Conservation (phyloP, 345 rosid genomes). For the Salix dunnii region DNA sequence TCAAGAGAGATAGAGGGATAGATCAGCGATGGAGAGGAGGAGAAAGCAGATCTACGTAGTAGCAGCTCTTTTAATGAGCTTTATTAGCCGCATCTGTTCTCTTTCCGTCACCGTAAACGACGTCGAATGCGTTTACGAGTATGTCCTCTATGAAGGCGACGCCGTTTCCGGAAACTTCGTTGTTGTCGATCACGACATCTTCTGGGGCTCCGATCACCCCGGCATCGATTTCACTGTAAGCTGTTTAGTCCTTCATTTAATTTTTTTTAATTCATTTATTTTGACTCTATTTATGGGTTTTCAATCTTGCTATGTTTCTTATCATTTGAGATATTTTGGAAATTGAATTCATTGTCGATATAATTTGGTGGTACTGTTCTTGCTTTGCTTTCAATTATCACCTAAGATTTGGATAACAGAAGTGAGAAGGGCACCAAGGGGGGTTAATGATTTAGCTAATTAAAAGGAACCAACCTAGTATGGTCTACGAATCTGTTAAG, state of each 20-base stretch:
- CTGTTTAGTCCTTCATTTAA: neutral
- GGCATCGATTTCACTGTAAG: slow-evolving; percentile 88
- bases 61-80: slow-evolving; percentile 32
- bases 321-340: too few relatives aligned
- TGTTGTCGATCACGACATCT: slow-evolving; percentile 95
- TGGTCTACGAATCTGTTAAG: too few relatives aligned
- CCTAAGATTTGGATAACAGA: too few relatives aligned
- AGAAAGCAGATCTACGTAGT: slow-evolving; percentile 32
- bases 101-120: slow-evolving; percentile 88
- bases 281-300: neutral
- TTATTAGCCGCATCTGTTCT: slow-evolving; percentile 44
- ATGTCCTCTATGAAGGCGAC: slow-evolving; percentile 92
- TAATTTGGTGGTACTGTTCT: too few relatives aligned
- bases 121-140: slow-evolving; percentile 86
- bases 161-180: slow-evolving; percentile 89
- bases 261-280: neutral
- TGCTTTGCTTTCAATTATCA: too few relatives aligned
- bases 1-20: slow-evolving; percentile 12
- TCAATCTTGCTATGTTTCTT: too few relatives aligned
- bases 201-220: slow-evolving; percentile 97
- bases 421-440: too few relatives aligned
- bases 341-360: too few relatives aligned
- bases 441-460: too few relatives aligned
- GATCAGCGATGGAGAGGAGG: slow-evolving; percentile 34
- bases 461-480: too few relatives aligned